phyloP scores from a whole-genome alignment of 371 early-diverging fungal genomes.

The Zopfochytrium polystomum region DNA sequence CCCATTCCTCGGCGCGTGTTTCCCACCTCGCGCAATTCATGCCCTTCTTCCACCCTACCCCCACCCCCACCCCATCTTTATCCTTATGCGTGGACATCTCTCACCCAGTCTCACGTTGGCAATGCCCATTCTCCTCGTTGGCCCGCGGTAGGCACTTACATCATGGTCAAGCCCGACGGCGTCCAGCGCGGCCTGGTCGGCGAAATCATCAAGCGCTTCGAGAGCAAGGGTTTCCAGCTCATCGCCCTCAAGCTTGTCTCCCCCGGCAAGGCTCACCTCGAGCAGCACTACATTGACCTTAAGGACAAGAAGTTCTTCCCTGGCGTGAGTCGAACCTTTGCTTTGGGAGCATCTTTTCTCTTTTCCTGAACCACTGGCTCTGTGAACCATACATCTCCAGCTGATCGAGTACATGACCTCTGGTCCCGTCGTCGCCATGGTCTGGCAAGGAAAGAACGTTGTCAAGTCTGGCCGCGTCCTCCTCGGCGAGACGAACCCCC shows the following conservation, averaged over 20 bases:
- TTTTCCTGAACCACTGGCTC: not conserved
- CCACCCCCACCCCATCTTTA: too few species aligned
- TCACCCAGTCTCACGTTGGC: too few species aligned
- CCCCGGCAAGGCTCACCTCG: constrained; percentile 66
- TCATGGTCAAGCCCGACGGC: constrained; percentile 50
- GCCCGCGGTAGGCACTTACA: too few species aligned
- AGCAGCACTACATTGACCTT: constrained; percentile 97
- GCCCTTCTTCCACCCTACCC: too few species aligned
- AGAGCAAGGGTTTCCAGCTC: constrained; percentile 65
- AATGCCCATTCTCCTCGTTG: too few species aligned
- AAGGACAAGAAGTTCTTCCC: constrained; percentile 94
- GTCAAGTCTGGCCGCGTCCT: constrained; percentile 95
- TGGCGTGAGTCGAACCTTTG: constrained; percentile 31
- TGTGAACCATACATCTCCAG: too few species aligned
- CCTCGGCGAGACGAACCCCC: constrained; percentile 87
- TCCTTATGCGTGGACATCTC: too few species aligned
- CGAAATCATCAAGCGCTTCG: constrained; percentile 64
- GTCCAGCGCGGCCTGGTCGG: constrained; percentile 56
- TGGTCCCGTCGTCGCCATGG: constrained; percentile 87
- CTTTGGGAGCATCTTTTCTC: not conserved
- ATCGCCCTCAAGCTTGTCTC: constrained; percentile 76
- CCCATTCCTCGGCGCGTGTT: too few species aligned
- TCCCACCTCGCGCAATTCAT: too few species aligned
- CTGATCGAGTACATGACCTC: constrained; percentile 88
- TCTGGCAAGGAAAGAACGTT: constrained; percentile 95